phyloP scores from a whole-genome alignment of 148 eudicot genomes.

The Suaeda aralocaspica region DNA sequence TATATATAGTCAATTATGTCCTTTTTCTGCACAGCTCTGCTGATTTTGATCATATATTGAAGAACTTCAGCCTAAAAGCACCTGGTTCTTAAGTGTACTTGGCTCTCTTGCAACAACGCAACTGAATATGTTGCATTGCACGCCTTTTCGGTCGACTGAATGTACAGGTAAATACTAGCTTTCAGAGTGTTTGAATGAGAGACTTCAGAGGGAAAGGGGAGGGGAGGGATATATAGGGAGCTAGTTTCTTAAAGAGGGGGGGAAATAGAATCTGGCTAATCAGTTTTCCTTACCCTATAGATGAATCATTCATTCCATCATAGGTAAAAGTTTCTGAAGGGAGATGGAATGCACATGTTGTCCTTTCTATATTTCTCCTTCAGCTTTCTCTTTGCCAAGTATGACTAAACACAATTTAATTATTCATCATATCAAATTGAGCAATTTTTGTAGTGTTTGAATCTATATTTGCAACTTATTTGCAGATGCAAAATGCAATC shows the following conservation, averaged over 20 bases:
- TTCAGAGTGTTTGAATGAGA: not conserved
- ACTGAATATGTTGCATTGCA: constrained; percentile 88
- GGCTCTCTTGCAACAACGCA: constrained; percentile 94
- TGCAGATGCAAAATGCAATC: constrained; percentile 93
- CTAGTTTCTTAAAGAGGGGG: not conserved
- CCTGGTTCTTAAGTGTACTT: constrained; percentile 85
- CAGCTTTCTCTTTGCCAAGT: not conserved
- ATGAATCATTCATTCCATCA: not conserved
- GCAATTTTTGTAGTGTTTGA: not conserved
- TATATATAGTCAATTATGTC: not conserved
- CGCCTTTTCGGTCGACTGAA: constrained; percentile 96
- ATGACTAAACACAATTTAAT: not conserved
- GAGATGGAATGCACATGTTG: not conserved
- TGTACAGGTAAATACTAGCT: constrained; percentile 54
- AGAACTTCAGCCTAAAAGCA: constrained; percentile 72
- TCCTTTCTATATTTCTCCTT: not conserved
- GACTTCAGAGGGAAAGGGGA: not conserved
- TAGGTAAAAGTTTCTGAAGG: not conserved
- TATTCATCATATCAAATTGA: not conserved
- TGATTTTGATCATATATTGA: constrained; percentile 69
- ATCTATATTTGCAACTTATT: constrained; percentile 11
- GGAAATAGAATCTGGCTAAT: not conserved
- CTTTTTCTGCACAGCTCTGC: constrained; percentile 39
- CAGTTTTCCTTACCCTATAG: not conserved
- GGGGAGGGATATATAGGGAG: not conserved